Percentiles rank a stretch among this genome's conserved stretches.
Conservation (phyloP, 2,329 filamentous ascomycete species). For the Aspergillus sp. region DNA sequence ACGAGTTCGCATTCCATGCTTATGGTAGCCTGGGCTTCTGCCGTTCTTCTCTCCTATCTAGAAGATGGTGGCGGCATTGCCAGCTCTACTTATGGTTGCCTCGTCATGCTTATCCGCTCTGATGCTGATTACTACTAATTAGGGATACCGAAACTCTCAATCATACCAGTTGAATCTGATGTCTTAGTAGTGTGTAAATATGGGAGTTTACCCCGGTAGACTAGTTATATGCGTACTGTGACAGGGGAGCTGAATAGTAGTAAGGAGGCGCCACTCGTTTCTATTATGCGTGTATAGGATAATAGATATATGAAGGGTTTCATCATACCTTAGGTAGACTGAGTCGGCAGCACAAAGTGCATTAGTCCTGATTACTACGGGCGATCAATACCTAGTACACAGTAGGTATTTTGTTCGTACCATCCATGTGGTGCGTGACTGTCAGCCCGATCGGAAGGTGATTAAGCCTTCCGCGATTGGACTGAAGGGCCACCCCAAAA, state of each 20-base stretch:
- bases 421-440: constrained; percentile 12
- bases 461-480: constrained; percentile 22
- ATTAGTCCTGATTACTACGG: too few species aligned
- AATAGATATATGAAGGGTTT: too few species aligned
- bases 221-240: background rate
- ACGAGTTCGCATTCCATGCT: background rate
- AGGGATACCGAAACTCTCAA: background rate
- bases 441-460: constrained; percentile 22
- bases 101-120: constrained; percentile 3
- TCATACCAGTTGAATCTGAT: background rate
- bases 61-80: background rate
- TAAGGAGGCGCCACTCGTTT: too few species aligned
- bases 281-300: too few species aligned
- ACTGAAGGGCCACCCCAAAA: constrained; percentile 1
- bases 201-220: background rate
- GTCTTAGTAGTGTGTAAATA: background rate
- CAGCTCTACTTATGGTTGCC: constrained; percentile 7
- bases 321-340: background rate
- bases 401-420: background rate
- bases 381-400: too few species aligned
- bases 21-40: background rate
- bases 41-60: background rate
- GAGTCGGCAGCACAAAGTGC: background rate
- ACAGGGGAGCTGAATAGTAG: too few species aligned
- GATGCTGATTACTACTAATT: background rate